Percentiles rank a stretch among this genome's conserved stretches.
Conservation (phyloP, 2,329 filamentous ascomycete species). For the Xylariales sp. region DNA sequence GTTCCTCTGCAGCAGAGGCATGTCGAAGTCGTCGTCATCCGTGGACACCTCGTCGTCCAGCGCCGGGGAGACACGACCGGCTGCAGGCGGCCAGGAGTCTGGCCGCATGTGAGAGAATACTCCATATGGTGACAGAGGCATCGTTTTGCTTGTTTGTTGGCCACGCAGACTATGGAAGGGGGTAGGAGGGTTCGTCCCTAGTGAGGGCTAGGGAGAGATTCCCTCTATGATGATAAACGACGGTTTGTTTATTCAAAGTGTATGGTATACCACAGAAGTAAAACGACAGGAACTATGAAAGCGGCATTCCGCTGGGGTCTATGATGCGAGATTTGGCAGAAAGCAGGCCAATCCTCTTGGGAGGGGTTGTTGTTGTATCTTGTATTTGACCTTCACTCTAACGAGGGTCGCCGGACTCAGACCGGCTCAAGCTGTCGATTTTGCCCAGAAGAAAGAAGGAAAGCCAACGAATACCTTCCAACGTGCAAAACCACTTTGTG, state of each 20-base stretch:
- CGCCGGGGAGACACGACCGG: conserved; percentile 39
- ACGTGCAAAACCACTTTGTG: too few relatives aligned
- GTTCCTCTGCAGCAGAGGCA: conserved; percentile 41
- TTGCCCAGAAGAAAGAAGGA: background rate
- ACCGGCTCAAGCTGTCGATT: conserved; percentile 6
- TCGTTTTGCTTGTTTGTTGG: too few relatives aligned
- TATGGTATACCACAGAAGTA: too few relatives aligned
- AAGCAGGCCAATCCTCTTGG: too few relatives aligned
- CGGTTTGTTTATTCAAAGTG: too few relatives aligned
- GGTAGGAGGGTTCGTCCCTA: too few relatives aligned
- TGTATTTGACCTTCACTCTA: conserved; percentile 1
- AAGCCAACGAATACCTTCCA: conserved; percentile 3
- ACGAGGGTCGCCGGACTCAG: conserved; percentile 5
- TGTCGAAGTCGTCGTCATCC: conserved; percentile 35
- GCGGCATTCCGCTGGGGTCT: conserved; percentile 3
- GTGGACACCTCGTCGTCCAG: conserved; percentile 37
- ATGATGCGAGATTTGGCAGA: background rate
- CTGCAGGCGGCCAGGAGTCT: conserved; percentile 51
- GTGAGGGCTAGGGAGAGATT: too few relatives aligned
- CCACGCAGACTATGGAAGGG: too few relatives aligned
- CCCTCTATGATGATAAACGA: too few relatives aligned
- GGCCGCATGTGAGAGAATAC: conserved; percentile 27
- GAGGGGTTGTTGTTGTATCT: conserved; percentile 1
- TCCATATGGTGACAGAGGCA: conserved; percentile 20
- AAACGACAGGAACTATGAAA: background rate